These are phyloP conservation scores for Pichia sp. DNA, from an alignment of 1,139 yeast genomes.

Conservation along the genomic window DNA sequence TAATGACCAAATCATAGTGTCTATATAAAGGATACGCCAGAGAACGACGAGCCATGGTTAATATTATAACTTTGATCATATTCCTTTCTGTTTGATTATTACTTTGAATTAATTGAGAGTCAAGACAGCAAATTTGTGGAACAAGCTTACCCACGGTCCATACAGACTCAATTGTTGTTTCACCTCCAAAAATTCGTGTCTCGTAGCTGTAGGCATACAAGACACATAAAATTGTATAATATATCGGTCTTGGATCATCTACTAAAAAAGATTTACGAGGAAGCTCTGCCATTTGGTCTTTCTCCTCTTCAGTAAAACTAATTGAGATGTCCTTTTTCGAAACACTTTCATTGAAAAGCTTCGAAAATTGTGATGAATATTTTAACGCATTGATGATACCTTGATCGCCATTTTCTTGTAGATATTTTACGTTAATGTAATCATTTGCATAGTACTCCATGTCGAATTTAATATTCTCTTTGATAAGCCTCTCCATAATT, in stretches of 20 bases:
- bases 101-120: conserved; percentile 42
- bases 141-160: conserved; percentile 87
- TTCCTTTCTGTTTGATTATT: conserved; percentile 30
- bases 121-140: conserved; percentile 72
- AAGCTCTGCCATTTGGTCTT: conserved; percentile 56
- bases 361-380: conserved; percentile 50
- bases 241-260: conserved; percentile 44
- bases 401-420: conserved; percentile 35
- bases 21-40: conserved; percentile 76
- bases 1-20: conserved; percentile 49
- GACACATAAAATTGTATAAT: conserved; percentile 55
- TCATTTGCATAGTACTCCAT: conserved; percentile 88
- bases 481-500: conserved; percentile 53
- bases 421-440: conserved; percentile 55
- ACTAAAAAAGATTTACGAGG: conserved; percentile 59
- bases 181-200: conserved; percentile 57
- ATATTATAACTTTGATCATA: conserved; percentile 45
- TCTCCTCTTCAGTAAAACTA: conserved; percentile 53
- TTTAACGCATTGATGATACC: conserved; percentile 43
- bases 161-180: conserved; percentile 77
- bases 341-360: conserved; percentile 43
- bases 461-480: conserved; percentile 76
- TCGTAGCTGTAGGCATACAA: conserved; percentile 74
- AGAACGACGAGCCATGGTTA: conserved; percentile 64
- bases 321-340: conserved; percentile 32